Base-by-base conservation (phyloP, 768 basidiomycete genomes). In the Tulasnella sp. region DNA sequence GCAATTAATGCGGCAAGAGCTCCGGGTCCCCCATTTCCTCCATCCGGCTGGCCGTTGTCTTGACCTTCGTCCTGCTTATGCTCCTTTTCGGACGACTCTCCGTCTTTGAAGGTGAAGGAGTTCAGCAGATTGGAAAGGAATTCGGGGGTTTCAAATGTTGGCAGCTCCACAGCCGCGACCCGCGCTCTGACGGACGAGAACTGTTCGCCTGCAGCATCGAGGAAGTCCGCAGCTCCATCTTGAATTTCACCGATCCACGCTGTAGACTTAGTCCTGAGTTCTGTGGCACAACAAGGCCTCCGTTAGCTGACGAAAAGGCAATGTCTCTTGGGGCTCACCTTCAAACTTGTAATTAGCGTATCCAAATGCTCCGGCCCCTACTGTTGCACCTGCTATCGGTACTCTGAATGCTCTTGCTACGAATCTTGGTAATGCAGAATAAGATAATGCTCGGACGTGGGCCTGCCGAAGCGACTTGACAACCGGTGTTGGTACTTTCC, bases 291-390 rank as follows among this genome's bases (percentile, higher is more conserved):
- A 5, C 11, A 72, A 42, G 16, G 13, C n/a, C 20, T n/a, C 11
- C 42, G 26, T 26, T 79, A 39, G 39, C n/a, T 78, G 40, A 74
- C 80, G 5, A 72, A 44, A 72, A 13, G n/a, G 9, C 37, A 48
- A 73, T 74, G 76, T 40, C 42, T 32, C 51, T n/a, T 11, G 26
- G 13, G 55, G 76, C 44, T 88, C 80, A 95, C 96, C 94, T 86
- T 99, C 96, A 82, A 97, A 91, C 85, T 96, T 96, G 87, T 97
- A 97, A 83, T 97, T 96, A 29, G 95, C 96, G 85, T 98, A 99
- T 5, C 94, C 94, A 77, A 97, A 86, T 0, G 94, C 92, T 13
- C 96, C 96, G 0, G 93, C 96, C 5, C 96, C 96, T 35, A 96
- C 89, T 1, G 94, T 94, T 46, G 91, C 92, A 7, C 93, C 95